Base-by-base conservation (phyloP, 2,329 filamentous ascomycete species). In the Canariomyces notabilis region DNA sequence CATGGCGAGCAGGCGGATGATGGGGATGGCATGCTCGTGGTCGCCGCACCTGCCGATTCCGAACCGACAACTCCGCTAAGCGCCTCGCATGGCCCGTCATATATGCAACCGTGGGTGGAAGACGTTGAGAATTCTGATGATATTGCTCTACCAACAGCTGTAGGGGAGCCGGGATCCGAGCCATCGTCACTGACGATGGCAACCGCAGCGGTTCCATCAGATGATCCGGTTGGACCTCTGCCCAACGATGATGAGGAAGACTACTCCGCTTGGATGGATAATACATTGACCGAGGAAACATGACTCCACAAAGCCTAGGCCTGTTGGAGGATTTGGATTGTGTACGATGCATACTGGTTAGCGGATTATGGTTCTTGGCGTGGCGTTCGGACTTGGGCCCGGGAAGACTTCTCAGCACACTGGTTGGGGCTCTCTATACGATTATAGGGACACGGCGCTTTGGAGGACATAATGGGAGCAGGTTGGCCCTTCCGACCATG, bases 21-120 rank as follows among this genome's bases (percentile, higher is more conserved):
- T 6, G 61, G 73, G 6, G 76, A 82, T 48, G 71, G 69, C 7
- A 62, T 87, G 33, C 68, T 87, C 4, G 76, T 87, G 14, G 80
- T 87, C 11, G 76, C 78, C 48, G 82, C 82, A 1, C 83, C 82
- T 1, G 67, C 69, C 9, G 81, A 85, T 50, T 85, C 80, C 4
- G 74, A 79, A 49, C 77, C 79, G 2, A 67, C 68, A 2, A 77
- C 76, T 5, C 78, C 79, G 1, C 55, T 67, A 5, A 62, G 58
- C 6, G 73, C 72, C 16, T 62, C 67, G 12, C 44, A 57, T 34
- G 48, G 47, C 20, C 42, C 50, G 19, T 37, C 49, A 3, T 58
- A 60, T 43, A 51, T 59, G 23, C 61, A 56, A 15, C 64, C 66
- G 1, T 68, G 61, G 59, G 63, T 61, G 3, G 66, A 66, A 33